phyloP scores from a whole-genome alignment of 441 rosid genomes.

The Melastoma candidum region DNA sequence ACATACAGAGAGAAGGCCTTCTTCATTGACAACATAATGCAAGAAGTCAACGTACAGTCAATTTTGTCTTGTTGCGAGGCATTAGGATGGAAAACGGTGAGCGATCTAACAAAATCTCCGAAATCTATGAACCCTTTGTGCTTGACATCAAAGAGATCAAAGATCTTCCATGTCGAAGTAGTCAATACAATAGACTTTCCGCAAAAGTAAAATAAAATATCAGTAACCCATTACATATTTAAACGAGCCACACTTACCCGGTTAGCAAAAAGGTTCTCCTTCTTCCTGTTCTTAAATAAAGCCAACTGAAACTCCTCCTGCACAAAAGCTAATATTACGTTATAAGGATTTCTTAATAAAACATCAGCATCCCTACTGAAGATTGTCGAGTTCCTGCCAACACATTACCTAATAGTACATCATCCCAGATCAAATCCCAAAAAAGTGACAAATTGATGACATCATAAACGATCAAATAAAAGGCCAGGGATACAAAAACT shows the following conservation, averaged over 20 bases:
- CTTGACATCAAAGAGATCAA: conserved; percentile 87
- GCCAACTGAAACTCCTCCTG: conserved; percentile 99
- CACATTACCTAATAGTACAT: too few species aligned
- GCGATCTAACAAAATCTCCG: conserved; percentile 86
- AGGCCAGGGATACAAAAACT: neutral
- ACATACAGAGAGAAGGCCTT: neutral
- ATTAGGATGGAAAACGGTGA: conserved; percentile 86
- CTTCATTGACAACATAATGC: neutral
- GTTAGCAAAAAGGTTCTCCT: conserved; percentile 88
- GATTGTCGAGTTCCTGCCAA: too few species aligned
- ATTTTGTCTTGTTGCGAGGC: conserved; percentile 68
- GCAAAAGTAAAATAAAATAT: neutral
- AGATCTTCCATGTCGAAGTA: conserved; percentile 43
- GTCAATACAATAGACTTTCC: neutral
- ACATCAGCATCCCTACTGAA: too few species aligned
- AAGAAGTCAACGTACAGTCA: conserved; percentile 46
- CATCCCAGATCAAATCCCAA: neutral
- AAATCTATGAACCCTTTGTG: conserved; percentile 84
- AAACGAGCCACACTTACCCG: conserved; percentile 36
- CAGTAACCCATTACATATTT: too few species aligned
- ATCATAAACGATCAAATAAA: neutral
- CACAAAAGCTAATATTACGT: neutral
- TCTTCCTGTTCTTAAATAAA: conserved; percentile 73
- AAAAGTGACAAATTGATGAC: neutral
- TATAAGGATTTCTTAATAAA: too few species aligned